These are phyloP conservation scores for Fusarium subglutinans DNA, from an alignment of 2,329 filamentous ascomycete species.

Conservation along the genomic window DNA sequence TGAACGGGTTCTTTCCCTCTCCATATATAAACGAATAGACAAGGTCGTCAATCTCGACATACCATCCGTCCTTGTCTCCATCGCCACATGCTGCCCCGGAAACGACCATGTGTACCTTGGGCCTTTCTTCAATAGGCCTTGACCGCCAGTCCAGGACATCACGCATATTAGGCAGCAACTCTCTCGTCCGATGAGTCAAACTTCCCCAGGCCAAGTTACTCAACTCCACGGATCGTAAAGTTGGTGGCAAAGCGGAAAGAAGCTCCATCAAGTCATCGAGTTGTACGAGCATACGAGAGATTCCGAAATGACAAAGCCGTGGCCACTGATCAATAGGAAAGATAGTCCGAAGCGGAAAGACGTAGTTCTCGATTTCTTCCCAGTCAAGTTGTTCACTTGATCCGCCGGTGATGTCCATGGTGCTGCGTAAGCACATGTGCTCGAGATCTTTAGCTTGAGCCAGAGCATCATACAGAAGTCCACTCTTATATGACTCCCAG, in stretches of 20 bases:
- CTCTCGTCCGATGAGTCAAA: background rate
- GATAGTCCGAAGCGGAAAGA: background rate
- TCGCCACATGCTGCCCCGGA: background rate
- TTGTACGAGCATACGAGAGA: background rate
- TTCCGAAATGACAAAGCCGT: background rate
- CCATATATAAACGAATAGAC: background rate
- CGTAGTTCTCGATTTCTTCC: background rate
- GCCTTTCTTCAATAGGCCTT: background rate
- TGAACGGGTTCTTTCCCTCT: background rate
- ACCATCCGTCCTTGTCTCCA: background rate
- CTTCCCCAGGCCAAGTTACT: background rate
- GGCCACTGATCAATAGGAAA: slow-evolving; percentile 2
- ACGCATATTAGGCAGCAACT: background rate
- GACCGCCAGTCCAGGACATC: background rate
- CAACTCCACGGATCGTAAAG: background rate
- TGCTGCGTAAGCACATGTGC: background rate
- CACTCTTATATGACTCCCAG: background rate
- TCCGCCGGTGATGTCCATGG: background rate
- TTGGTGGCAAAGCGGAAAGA: background rate
- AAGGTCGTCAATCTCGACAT: background rate
- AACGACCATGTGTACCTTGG: background rate
- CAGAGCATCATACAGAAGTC: background rate
- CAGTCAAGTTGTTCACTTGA: background rate
- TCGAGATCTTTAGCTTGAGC: background rate
- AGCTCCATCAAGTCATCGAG: background rate